Conservation (phyloP, 177 flowering plant genomes). For the Telopea speciosissima region DNA sequence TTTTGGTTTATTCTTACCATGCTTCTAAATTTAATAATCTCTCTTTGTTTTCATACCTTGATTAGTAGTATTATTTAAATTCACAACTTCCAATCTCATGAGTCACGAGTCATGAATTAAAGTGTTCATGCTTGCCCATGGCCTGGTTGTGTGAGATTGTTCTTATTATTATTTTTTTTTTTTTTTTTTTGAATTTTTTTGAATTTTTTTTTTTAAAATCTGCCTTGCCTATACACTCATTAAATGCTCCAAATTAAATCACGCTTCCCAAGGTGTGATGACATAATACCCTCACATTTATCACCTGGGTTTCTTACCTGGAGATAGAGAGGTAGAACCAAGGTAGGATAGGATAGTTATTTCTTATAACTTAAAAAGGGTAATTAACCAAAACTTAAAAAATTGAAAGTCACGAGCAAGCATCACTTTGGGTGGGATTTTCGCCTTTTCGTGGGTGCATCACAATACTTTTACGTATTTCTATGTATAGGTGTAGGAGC, state of each 20-base stretch:
- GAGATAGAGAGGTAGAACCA: neutral
- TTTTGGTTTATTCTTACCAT: too few relatives aligned
- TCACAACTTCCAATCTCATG: neutral
- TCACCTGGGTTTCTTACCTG: neutral
- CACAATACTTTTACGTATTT: too few relatives aligned
- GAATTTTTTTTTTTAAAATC: neutral
- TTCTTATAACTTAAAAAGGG: too few relatives aligned
- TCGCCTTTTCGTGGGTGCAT: too few relatives aligned
- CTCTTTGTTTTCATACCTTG: neutral
- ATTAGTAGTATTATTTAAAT: neutral
- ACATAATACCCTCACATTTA: slow-evolving; percentile 9
- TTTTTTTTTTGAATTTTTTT: neutral
- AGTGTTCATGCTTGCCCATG: neutral
- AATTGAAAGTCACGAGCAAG: too few relatives aligned
- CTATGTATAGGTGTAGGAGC: too few relatives aligned
- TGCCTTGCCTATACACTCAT: neutral
- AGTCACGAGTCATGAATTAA: neutral
- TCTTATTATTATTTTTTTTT: neutral
- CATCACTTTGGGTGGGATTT: too few relatives aligned
- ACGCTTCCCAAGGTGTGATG: too few relatives aligned
- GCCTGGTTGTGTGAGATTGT: neutral
- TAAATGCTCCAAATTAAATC: slow-evolving; percentile 6
- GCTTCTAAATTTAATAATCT: neutral
- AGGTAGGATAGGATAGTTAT: too few relatives aligned
- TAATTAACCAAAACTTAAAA: too few relatives aligned